Evolutionary conservation across 2,329 filamentous ascomycete genomes (phyloP), one percentile per base, ranked within the genome.

Genomic region (Fusarium sambucinum): DNA sequence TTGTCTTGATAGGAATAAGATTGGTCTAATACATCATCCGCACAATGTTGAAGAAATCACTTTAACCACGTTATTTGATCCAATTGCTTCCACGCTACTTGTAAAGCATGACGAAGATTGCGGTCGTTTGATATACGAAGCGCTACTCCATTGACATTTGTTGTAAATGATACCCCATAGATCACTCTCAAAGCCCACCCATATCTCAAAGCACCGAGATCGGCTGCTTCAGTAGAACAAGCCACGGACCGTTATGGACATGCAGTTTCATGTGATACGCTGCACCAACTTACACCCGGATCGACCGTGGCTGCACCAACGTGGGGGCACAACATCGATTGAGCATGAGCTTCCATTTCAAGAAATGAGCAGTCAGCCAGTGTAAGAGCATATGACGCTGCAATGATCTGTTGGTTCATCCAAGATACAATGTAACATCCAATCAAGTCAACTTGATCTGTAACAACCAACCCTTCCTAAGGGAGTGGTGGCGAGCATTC

Each of bases 241-340:
- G n/a, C 23, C 38, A 23, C 21, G 25, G 32, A 35, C n/a, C 51
- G 30, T 60, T 60, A 46, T 30, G 46, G 29, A 30, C 57, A 23
- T 64, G 41, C 32, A 32, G 33, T 44, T 48, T 63, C 51, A 54
- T 56, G 55, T 55, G 56, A 66, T 62, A 60, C 58, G 35, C 41
- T 50, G 59, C 59, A 50, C 63, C 63, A 44, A 44, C 59, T 68
- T 69, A 61, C 60, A 53, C 57, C 37, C 50, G 21, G 37, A 61
- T 51, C 38, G 44, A 48, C 42, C 37, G 70, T 73, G 66, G 68
- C 72, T 69, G 57, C 37, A 44, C 45, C 46, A 23, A 50, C 38
- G 63, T 71, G 66, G 72, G 72, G 68, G 61, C 35, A 59, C 59
- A 44, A 10, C 63, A 56, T 56, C 27, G 40, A 38, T 42, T 54